Evolutionary conservation across 371 early-diverging fungal genomes (phyloP), one percentile per base, ranked within the genome.

Genomic region (Saksenaea vasiformis): DNA sequence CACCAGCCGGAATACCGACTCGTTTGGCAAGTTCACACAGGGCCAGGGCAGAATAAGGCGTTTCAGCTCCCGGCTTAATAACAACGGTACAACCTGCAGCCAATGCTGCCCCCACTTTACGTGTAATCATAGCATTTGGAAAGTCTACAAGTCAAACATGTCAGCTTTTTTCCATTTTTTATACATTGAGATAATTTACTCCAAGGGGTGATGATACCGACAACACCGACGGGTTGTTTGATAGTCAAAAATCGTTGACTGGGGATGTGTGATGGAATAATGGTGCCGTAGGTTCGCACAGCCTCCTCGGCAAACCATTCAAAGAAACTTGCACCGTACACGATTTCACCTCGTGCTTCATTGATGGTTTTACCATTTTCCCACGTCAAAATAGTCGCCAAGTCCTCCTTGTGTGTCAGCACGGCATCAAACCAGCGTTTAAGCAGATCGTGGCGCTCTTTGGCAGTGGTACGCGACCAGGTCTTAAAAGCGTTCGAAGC

Each of bases 251-350:
- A 79, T 4, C 93, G 87, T 51, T 88, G 80, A 43, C 68, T 66
- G 26, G 71, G 70, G 22, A 67, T 69, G 35, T 84, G 85, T 15
- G 90, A 82, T 22, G 93, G 93, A 41, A 96, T 87, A 1, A 92
- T 80, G 44, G 91, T 88, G 41, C 97, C 97, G 56, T 93, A 90
- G 5, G 82, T 69, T 44, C 95, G 85, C 37, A 89, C 86, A 14
- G 93, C 90, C 69, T 95, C 95, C 64, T 93, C 94, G 26, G 91
- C 84, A 69, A 94, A 95, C 95, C 95, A 96, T 62, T 91, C 90
- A 56, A 93, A 79, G 71, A 91, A 95, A 26, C 73, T 71, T 26
- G 87, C 89, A 54, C 90, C 91, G 73, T 96, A 96, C 13, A 76
- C 75, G 11, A 95, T 77, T 70, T 95, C 95, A n/a, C 90, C 92